phyloP scores from a whole-genome alignment of 805 yeast genomes.

The Lipomyces sp. region DNA sequence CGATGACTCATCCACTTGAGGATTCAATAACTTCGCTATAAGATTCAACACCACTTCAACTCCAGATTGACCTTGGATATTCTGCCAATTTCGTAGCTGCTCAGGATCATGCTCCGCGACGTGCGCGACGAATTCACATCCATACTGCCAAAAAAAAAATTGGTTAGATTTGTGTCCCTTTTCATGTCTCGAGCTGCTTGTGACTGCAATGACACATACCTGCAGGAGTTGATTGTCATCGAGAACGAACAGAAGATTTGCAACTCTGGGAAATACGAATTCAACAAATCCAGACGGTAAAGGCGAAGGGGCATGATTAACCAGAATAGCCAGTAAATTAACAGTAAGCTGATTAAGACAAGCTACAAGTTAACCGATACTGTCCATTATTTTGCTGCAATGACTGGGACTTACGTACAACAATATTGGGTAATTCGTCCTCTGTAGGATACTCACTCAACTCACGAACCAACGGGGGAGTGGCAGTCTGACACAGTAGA shows the following conservation, averaged over 20 bases:
- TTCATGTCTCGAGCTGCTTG: neutral
- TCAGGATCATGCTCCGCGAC: slow-evolving; percentile 47
- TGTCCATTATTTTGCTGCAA: too few species aligned
- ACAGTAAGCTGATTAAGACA: slow-evolving; percentile 13
- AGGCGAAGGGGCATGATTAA: slow-evolving; percentile 27
- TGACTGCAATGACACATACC: slow-evolving; percentile 3
- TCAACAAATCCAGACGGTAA: slow-evolving; percentile 22
- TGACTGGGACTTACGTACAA: slow-evolving; percentile 3
- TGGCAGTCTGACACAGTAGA: slow-evolving; percentile 31
- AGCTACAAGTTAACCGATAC: too few species aligned
- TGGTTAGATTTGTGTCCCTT: slow-evolving; percentile 30
- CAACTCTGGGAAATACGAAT: slow-evolving; percentile 23
- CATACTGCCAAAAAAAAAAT: slow-evolving; percentile 67
- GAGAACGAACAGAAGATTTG: slow-evolving; percentile 11
- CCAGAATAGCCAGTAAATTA: slow-evolving; percentile 16
- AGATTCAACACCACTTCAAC: slow-evolving; percentile 57
- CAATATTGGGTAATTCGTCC: slow-evolving; percentile 8
- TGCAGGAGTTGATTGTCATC: slow-evolving; percentile 26
- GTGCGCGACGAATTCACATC: slow-evolving; percentile 69
- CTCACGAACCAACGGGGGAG: slow-evolving; percentile 21
- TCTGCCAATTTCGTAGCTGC: slow-evolving; percentile 23
- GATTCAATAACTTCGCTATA: slow-evolving; percentile 66
- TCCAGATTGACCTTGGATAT: slow-evolving; percentile 44
- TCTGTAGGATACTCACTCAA: slow-evolving; percentile 9
- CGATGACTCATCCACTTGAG: slow-evolving; percentile 68